phyloP scores from a whole-genome alignment of 768 basidiomycete genomes.

The Boletales sp. region DNA sequence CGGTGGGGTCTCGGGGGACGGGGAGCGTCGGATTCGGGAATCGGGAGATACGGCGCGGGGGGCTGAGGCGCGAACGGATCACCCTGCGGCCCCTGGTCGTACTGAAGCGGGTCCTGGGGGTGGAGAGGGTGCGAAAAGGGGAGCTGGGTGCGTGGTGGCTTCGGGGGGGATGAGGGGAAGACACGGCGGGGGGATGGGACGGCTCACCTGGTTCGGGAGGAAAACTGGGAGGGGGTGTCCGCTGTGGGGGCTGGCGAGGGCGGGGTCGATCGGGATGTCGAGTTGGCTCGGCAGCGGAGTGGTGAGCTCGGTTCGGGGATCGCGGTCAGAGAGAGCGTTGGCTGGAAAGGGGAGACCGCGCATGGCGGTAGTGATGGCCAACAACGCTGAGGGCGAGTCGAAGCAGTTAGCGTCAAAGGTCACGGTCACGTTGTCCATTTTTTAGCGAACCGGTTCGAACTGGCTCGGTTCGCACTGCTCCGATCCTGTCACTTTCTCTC shows the following conservation, averaged over 20 bases:
- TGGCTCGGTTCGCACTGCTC: too few species aligned
- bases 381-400: conserved; percentile 36
- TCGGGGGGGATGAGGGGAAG: conserved; percentile 22
- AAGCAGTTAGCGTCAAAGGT: conserved; percentile 5
- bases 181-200: neutral
- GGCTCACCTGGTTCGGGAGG: conserved; percentile 37
- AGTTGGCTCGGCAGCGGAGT: conserved; percentile 30
- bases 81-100: conserved; percentile 74
- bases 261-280: conserved; percentile 82
- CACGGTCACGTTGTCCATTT: conserved; percentile 27
- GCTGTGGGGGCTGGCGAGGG: conserved; percentile 39
- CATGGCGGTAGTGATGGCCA: conserved; percentile 40
- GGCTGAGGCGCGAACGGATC: conserved; percentile 78
- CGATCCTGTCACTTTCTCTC: too few species aligned
- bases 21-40: conserved; percentile 42
- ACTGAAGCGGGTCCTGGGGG: conserved; percentile 43
- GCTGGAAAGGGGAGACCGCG: conserved; percentile 53
- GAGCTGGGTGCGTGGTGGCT: conserved; percentile 27
- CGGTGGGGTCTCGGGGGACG: conserved; percentile 43
- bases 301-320: conserved; percentile 55
- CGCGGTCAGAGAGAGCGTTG: conserved; percentile 46
- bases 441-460: neutral
- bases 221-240: conserved; percentile 16
- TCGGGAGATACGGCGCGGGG: conserved; percentile 47
- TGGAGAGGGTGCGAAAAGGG: conserved; percentile 20